Conservation (phyloP, 768 basidiomycete species). For the Mycena crocata region DNA sequence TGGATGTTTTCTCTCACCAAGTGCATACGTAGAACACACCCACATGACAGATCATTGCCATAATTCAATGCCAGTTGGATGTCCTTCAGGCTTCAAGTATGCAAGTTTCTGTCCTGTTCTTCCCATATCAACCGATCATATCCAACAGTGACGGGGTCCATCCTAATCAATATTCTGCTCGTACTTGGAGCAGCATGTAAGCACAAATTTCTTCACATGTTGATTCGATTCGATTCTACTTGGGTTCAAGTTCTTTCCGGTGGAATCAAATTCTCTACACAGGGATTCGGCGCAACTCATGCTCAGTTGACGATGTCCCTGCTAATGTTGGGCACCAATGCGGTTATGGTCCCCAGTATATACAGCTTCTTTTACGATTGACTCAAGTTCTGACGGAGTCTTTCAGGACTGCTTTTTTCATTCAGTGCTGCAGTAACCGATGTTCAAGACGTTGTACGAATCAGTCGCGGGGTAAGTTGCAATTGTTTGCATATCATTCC, state of each 20-base stretch:
- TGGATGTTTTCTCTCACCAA: no score
- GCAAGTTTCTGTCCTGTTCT: neutral
- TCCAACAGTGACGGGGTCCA: slow-evolving; percentile 1
- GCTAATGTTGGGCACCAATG: neutral
- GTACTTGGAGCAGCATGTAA: neutral
- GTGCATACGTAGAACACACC: no score
- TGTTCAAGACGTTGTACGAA: neutral
- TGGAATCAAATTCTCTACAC: neutral
- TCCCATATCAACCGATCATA: neutral
- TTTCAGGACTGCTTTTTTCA: neutral
- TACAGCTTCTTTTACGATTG: no score
- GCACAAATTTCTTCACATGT: neutral
- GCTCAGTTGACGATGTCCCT: neutral
- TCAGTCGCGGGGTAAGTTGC: neutral
- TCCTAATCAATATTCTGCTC: slow-evolving; percentile 13
- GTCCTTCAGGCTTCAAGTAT: slow-evolving; percentile 7
- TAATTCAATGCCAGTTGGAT: slow-evolving; percentile 7
- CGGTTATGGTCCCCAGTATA: neutral
- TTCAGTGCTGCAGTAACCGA: neutral
- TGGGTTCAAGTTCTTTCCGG: neutral
- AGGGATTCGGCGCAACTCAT: neutral
- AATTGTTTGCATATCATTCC: neutral
- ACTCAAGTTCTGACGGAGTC: no score
- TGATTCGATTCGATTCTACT: neutral
- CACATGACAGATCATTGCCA: slow-evolving; percentile 5